phyloP scores from a whole-genome alignment of 352 stramenopile species.

The Globisporangium splendens region DNA sequence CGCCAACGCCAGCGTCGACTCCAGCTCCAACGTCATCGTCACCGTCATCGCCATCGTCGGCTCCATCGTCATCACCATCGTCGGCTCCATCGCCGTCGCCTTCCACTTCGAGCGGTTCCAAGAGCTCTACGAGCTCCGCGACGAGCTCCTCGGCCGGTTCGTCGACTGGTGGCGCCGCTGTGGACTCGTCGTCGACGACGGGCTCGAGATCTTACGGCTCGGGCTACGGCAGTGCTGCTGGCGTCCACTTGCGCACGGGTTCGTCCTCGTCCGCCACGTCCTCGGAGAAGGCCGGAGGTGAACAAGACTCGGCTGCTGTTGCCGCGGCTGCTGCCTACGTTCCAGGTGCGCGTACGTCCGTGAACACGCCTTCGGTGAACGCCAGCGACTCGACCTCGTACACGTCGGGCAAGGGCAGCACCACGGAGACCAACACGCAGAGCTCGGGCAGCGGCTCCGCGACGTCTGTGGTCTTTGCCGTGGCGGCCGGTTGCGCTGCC shows the following conservation, averaged over 20 bases:
- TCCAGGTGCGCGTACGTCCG: conserved; percentile 14
- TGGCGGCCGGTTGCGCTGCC: conserved; percentile 25
- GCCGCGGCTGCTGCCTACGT: neutral
- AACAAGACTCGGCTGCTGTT: neutral
- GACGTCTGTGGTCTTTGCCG: conserved; percentile 5
- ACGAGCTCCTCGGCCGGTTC: conserved; percentile 40
- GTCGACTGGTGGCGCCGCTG: neutral
- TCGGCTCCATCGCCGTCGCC: conserved; percentile 1
- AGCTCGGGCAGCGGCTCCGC: conserved; percentile 4
- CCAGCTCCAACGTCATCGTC: conserved; percentile 12
- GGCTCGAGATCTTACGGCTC: neutral
- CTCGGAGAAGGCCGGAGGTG: neutral
- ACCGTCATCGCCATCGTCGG: conserved; percentile 2
- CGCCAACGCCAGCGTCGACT: conserved; percentile 7
- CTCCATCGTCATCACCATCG: neutral
- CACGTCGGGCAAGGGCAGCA: conserved; percentile 18
- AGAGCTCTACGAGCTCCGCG: conserved; percentile 3
- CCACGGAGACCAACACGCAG: conserved; percentile 44
- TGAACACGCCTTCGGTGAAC: conserved; percentile 16
- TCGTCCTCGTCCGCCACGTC: conserved; percentile 5
- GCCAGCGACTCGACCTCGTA: conserved; percentile 13
- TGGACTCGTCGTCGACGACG: conserved; percentile 6
- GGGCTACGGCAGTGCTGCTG: no score
- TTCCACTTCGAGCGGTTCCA: neutral
- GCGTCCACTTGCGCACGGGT: no score